Evolutionary conservation across 2,329 filamentous ascomycete genomes (phyloP).

Genomic region (Xylariaceae sp.): DNA sequence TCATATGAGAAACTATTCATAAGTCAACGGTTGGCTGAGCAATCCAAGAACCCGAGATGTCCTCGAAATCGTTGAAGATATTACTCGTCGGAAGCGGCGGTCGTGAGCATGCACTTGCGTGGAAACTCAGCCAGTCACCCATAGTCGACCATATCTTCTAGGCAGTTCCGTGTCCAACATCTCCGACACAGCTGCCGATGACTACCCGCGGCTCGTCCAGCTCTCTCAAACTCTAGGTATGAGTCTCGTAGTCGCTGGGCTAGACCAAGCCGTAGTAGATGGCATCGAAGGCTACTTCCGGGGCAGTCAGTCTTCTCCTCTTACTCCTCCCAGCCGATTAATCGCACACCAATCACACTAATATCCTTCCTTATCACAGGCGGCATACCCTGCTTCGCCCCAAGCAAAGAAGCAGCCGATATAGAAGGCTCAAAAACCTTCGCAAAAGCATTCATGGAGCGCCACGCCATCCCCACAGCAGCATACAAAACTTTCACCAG

Average conservation of each 20-base stretch:
- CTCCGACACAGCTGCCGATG: slow-evolving; percentile 62
- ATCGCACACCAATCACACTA: background rate
- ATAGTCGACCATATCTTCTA: slow-evolving; percentile 56
- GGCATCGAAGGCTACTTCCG: slow-evolving; percentile 70
- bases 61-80: slow-evolving; percentile 29
- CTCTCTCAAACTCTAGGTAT: background rate
- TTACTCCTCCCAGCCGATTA: too few relatives aligned
- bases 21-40: too few relatives aligned
- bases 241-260: background rate
- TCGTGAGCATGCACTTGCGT: slow-evolving; percentile 71
- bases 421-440: slow-evolving; percentile 79
- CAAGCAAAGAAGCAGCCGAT: slow-evolving; percentile 61
- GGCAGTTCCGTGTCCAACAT: background rate
- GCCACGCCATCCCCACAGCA: slow-evolving; percentile 69
- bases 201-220: background rate
- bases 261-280: slow-evolving; percentile 57
- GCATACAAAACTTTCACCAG: slow-evolving; percentile 65
- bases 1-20: too few relatives aligned
- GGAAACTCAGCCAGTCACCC: slow-evolving; percentile 65
- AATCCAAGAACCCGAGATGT: too few relatives aligned
- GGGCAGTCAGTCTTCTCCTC: background rate
- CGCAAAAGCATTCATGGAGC: slow-evolving; percentile 75
- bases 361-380: slow-evolving; percentile 25
- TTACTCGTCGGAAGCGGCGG: slow-evolving; percentile 72
- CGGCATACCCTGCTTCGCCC: slow-evolving; percentile 64